A percentile compares a stretch with the other conserved stretches of the same genome.
These are phyloP conservation scores for Phylloporus sp. DNA, from an alignment of 768 basidiomycete species.

Conservation along the genomic window DNA sequence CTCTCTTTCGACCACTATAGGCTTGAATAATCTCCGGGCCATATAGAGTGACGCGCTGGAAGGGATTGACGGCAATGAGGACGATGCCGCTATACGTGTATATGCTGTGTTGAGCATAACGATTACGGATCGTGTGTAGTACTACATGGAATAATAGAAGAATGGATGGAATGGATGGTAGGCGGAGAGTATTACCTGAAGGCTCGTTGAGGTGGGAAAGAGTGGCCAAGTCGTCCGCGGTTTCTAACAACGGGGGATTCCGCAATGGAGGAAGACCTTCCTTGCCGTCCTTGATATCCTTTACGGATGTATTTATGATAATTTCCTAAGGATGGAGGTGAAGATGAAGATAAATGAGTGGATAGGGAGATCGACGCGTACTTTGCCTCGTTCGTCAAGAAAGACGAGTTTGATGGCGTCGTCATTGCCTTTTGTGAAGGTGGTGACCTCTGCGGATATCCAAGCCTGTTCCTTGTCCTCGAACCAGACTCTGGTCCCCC, in stretches of 20 bases:
- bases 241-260: slow-evolving; percentile 94
- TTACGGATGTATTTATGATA: slow-evolving; percentile 68
- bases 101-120: slow-evolving; percentile 95
- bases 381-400: slow-evolving; percentile 90
- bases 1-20: slow-evolving; percentile 86
- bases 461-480: slow-evolving; percentile 92
- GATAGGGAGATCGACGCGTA: slow-evolving; percentile 30
- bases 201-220: slow-evolving; percentile 98
- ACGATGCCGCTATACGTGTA: slow-evolving; percentile 99
- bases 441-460: slow-evolving; percentile 82
- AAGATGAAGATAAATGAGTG: background rate
- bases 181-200: slow-evolving; percentile 56
- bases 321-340: slow-evolving; percentile 55
- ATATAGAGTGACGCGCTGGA: slow-evolving; percentile 95
- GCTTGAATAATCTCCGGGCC: slow-evolving; percentile 96
- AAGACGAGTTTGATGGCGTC: slow-evolving; percentile 81
- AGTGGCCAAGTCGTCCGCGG: slow-evolving; percentile 95
- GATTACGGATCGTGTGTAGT: slow-evolving; percentile 92
- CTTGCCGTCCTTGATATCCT: slow-evolving; percentile 75
- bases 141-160: slow-evolving; percentile 43
- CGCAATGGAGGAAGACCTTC: slow-evolving; percentile 86
- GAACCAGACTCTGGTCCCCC: slow-evolving; percentile 88
- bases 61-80: slow-evolving; percentile 97
- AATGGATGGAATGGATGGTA: background rate
- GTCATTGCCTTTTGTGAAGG: slow-evolving; percentile 56